Percentiles rank a stretch among this genome's conserved stretches.
Evolutionary conservation across 441 rosid genomes (phyloP).

Genomic region (Isatis lusitanica): DNA sequence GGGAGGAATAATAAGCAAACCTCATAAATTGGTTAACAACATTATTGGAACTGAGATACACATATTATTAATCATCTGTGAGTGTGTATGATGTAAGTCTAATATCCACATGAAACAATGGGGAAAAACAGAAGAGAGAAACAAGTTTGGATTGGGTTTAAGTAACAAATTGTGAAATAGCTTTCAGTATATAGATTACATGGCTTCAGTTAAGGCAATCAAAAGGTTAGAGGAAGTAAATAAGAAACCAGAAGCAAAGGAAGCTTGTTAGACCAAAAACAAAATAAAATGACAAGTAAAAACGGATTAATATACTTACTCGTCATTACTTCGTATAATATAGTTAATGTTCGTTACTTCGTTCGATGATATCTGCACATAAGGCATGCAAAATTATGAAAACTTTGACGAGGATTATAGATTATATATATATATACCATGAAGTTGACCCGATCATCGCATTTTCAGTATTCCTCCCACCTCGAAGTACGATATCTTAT

Average conservation of each 20-base stretch:
- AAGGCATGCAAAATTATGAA: slow-evolving; percentile 31
- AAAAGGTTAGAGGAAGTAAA: background rate
- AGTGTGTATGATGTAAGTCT: background rate
- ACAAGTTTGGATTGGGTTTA: background rate
- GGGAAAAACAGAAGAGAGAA: background rate
- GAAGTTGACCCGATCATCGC: slow-evolving; percentile 8
- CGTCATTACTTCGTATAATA: slow-evolving; percentile 29
- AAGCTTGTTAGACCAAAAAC: slow-evolving; percentile 16
- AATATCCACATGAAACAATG: slow-evolving; percentile 16
- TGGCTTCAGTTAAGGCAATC: background rate
- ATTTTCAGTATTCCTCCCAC: slow-evolving; percentile 23
- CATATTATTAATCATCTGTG: slow-evolving; percentile 4
- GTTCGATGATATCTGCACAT: slow-evolving; percentile 39
- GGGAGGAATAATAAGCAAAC: background rate
- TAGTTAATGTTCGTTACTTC: slow-evolving; percentile 32
- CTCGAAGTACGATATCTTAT: slow-evolving; percentile 18
- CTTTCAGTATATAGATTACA: slow-evolving; percentile 16
- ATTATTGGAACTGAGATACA: background rate
- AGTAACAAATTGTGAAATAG: slow-evolving; percentile 8
- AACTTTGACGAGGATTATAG: background rate
- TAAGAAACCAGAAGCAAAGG: slow-evolving; percentile 18
- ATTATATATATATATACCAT: slow-evolving; percentile 34
- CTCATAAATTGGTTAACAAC: slow-evolving; percentile 2
- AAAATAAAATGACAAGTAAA: background rate
- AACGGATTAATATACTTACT: slow-evolving; percentile 26